Conservation (phyloP, 805 yeast species). For the Spathaspora hagerdaliae region DNA sequence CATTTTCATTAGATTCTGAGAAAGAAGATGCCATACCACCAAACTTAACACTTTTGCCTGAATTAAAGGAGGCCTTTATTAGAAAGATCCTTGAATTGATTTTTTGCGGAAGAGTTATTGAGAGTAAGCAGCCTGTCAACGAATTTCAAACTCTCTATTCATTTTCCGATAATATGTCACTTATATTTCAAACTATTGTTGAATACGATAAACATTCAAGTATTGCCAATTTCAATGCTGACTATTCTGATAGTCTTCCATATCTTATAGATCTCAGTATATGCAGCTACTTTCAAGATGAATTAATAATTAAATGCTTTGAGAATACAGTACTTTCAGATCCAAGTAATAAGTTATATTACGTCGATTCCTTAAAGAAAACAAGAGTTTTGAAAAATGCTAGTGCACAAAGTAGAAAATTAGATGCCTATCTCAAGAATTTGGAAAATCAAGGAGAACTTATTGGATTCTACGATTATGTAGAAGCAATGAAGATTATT, state of each 20-base stretch:
- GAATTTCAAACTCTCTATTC: conserved; percentile 24
- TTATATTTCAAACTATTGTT: conserved; percentile 28
- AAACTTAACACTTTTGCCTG: conserved; percentile 21
- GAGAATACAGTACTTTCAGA: conserved; percentile 34
- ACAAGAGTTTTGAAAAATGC: conserved; percentile 14
- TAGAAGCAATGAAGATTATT: conserved; percentile 26
- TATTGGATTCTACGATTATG: conserved; percentile 32
- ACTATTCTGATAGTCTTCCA: conserved; percentile 14
- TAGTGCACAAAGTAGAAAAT: conserved; percentile 11
- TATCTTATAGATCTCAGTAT: conserved; percentile 27
- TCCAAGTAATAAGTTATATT: conserved; percentile 25
- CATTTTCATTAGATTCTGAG: conserved; percentile 32
- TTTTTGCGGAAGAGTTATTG: conserved; percentile 15
- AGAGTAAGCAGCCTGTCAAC: conserved; percentile 10
- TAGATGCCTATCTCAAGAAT: conserved; percentile 26
- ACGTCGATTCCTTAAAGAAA: conserved; percentile 34
- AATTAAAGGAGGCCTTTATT: conserved; percentile 46
- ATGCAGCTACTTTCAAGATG: conserved; percentile 33
- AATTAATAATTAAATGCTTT: conserved; percentile 36
- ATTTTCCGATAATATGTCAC: conserved; percentile 29
- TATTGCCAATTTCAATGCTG: conserved; percentile 18
- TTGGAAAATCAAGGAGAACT: conserved; percentile 24
- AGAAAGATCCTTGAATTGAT: conserved; percentile 54
- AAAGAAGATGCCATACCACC: conserved; percentile 48
- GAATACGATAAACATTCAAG: conserved; percentile 36